Evolutionary conservation across 1,284 basidiomycete genomes (phyloP), one percentile per base, ranked within the genome.

Genomic region (Malassezia yamatoensis): DNA sequence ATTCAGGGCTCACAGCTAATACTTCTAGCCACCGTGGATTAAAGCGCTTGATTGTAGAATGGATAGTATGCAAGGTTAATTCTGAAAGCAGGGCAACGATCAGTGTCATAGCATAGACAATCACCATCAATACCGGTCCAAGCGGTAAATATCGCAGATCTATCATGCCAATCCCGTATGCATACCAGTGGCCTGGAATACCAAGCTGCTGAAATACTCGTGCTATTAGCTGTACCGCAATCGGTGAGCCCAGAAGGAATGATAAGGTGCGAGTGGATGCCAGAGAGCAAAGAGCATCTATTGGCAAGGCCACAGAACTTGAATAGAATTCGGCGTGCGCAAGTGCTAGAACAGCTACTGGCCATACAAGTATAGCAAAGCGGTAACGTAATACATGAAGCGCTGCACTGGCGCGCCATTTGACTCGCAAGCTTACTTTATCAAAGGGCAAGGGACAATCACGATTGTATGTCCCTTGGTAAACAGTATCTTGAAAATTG

Each of bases 301-400:
- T 40, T 5, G 54, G 54, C 37, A 36, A 21, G 2, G 1, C 16
- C 0, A 44, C 16, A 5, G 32, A 13, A 1, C 16, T 18, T 9
- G 38, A 6, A n/a, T 34, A 29, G 9, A 50, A 15, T 18, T 20
- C 37, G 3, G 54, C 38, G 18, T 43, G 29, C 4, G 44, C 51
- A 2, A 51, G 40, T 8, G 53, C 43, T 2, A 70, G 49, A 8
- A 71, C 48, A 5, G 61, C 63, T 5, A 69, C 51, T 0, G 68
- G 65, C 62, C 65, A 70, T 2, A 61, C 57, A 13, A 63, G 59
- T 1, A 67, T 37, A 9, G 61, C 60, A 32, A 67, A 54, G 13
- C 71, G 62, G 51, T 70, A 73, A 20, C 69, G 66, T 46, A 68
- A 44, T 8, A 72, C 49, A 5, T 70, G 58, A 29, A 67, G 51